Evolutionary conservation across 345 rosid genomes (phyloP), one percentile per base, ranked within the genome.

Genomic region (Dipteronia dyeriana): DNA sequence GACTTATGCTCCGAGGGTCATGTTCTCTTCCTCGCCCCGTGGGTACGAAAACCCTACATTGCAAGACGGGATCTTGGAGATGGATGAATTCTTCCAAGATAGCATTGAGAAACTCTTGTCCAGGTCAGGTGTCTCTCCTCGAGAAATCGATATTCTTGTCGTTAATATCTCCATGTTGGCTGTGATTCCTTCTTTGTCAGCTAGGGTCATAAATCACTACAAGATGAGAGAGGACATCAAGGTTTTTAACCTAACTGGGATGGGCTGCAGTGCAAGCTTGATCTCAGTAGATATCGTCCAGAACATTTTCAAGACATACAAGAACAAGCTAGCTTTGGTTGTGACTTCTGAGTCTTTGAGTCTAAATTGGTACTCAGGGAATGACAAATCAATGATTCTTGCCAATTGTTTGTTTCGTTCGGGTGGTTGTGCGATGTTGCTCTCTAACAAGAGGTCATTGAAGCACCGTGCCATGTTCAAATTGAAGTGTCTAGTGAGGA

Each of bases 201-300:
- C 94, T 1, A 82, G 91, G 68, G 88, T 95, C 76, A 82, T 95
- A n/a, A 93, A 92, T 75, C 87, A 25, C 20, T 94, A 91, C 91
- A 89, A 93, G 79, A 83, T 95, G 91, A 88, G 91, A 67, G 85
- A 88, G 2, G 97, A 92, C 77, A 56, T 93, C 13, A 93, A 93
- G 75, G 87, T 82, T 19, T 93, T 74, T 61, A 91, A 93, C 79
- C 81, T 95, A 5, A 83, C 98, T 0, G 96, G 97, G 9, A 93
- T 95, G 97, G 99, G 98, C 0, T 95, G 99, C 12, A 93, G 99
- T 75, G 97, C 99, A 43, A 93, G 97, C 82, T 82, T 93, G 26
- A 84, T 95, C 45, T 88, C 99, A 1, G 74, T 93, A 7, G 92
- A 93, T 67, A 76, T 93, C 51, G 96, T 88, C 51, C 91, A 85